Evolutionary conservation across 352 stramenopile species (phyloP), one percentile per base, ranked within the genome.

Genomic region (Phytophthora meadii): DNA sequence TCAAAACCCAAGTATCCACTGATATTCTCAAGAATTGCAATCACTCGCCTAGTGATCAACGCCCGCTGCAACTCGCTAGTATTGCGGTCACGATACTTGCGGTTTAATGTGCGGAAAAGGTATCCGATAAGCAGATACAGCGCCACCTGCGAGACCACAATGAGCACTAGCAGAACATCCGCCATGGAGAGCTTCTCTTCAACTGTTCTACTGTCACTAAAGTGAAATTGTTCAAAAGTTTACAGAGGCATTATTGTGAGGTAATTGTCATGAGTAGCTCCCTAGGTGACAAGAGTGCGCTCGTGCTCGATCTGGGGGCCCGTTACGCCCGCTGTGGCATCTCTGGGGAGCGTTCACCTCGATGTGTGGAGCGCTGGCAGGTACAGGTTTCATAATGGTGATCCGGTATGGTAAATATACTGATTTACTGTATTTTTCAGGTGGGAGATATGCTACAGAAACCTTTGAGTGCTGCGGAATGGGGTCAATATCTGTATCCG

Each of bases 291-390:
- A 87, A 85, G 74, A 81, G 61, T 46, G 74, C 83, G 75, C 80
- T 96, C 47, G 86, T 96, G 66, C 65, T 96, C 52, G 88, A 96
- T 62, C 54, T 96, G 28, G 88, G 88, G 40, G 63, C 68, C 15
- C 83, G 82, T 41, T 93, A 82, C 71, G 61, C 88, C 40, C 84
- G 87, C 57, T 85, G 76, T 54, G 88, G 88, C 14, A 59, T 96
- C 44, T 89, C 88, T 8, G 84, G 86, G 44, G 88, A 96, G 72
- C 81, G 85, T 19, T 77, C 81, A 27, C 86, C 88, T 46, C 88
- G 86, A 11, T 85, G 69, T 40, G 72, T 94, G 9, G 47, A 87
- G 52, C 65, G 72, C 19, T 96, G 86, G 82, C 72, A 93, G 70
- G 86, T 95, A 36, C 30, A 4, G 25, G 32, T 25, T 41, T 36